phyloP scores from a whole-genome alignment of 2,329 filamentous ascomycete species.

The Xylaria polymorpha region DNA sequence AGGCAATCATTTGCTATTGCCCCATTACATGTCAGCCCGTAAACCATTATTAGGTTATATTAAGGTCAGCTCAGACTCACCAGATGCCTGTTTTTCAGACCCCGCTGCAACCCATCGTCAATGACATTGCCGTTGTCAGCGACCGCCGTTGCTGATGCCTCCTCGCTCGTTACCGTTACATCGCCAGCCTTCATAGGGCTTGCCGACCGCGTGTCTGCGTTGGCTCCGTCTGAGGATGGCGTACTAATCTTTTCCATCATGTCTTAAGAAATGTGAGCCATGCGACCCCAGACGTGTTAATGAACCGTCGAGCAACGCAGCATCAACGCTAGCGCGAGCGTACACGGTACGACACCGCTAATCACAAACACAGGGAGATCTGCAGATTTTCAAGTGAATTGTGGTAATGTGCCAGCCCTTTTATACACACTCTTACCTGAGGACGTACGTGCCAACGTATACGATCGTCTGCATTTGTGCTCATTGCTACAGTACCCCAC shows the following conservation, averaged over 20 bases:
- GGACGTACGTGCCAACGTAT: constrained; percentile 11
- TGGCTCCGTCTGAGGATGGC: constrained; percentile 13
- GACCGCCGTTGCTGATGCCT: constrained; percentile 23
- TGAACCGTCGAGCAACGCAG: neutral
- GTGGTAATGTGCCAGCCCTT: neutral
- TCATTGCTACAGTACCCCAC: constrained; percentile 28
- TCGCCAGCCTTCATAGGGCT: constrained; percentile 26
- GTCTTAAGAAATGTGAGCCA: neutral
- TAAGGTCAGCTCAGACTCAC: constrained; percentile 30
- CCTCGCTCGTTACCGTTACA: constrained; percentile 12
- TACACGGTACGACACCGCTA: neutral
- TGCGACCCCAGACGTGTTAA: neutral
- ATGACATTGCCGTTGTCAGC: constrained; percentile 46
- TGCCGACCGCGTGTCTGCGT: constrained; percentile 30
- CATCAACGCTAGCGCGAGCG: neutral
- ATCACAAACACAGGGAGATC: neutral
- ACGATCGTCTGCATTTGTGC: constrained; percentile 2
- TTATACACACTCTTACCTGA: constrained; percentile 1
- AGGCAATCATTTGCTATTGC: constrained; percentile 48
- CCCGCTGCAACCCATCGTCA: constrained; percentile 47
- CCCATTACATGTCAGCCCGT: constrained; percentile 1
- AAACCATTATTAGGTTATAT: neutral
- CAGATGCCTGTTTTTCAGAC: constrained; percentile 47
- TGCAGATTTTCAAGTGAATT: neutral
- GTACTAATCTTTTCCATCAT: constrained; percentile 23